Evolutionary conservation across 345 rosid species (phyloP).

Genomic region (Dovyalis caffra): DNA sequence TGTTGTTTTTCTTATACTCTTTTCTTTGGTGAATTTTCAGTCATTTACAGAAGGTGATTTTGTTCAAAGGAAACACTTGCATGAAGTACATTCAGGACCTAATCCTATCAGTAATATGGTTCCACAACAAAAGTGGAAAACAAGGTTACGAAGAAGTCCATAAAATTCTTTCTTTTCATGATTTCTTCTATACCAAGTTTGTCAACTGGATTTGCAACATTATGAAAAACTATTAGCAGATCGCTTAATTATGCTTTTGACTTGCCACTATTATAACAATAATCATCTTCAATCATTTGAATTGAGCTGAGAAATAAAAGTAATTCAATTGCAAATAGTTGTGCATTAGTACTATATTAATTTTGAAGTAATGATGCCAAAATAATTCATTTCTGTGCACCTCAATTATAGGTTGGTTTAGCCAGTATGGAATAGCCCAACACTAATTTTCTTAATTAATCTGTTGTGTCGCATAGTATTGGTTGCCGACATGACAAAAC

Average conservation of each 20-base stretch:
- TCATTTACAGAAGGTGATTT: background rate
- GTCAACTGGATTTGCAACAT: background rate
- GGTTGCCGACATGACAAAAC: background rate
- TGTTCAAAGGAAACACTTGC: conserved; percentile 25
- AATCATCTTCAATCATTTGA: background rate
- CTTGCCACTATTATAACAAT: background rate
- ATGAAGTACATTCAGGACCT: conserved; percentile 40
- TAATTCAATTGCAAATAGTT: background rate
- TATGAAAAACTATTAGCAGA: background rate
- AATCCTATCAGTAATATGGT: conserved; percentile 32
- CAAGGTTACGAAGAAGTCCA: background rate
- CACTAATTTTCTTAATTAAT: background rate
- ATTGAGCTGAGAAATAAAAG: background rate
- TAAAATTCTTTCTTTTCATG: background rate
- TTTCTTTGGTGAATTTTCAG: background rate
- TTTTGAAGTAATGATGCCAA: background rate
- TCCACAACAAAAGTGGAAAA: conserved; percentile 21
- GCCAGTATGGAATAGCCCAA: background rate
- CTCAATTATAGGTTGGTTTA: no score
- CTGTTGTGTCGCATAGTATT: background rate
- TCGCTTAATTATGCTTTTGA: background rate
- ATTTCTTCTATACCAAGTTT: background rate
- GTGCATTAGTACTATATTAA: background rate
- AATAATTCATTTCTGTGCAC: background rate
- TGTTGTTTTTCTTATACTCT: background rate